Conservation (phyloP, 2,329 filamentous ascomycete species). For the Aureobasidium subglaciale region DNA sequence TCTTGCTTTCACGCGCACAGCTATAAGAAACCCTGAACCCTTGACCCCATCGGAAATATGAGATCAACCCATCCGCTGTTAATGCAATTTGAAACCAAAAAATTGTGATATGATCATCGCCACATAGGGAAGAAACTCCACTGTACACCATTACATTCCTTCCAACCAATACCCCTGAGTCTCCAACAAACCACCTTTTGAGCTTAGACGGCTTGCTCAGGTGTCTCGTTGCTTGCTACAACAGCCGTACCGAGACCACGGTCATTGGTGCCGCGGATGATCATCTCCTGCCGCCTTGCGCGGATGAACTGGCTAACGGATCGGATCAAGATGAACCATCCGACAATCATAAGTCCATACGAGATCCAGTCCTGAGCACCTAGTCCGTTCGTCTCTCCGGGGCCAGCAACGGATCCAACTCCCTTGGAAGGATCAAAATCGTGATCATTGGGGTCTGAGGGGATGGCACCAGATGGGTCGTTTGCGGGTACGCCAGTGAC, state of each 20-base stretch:
- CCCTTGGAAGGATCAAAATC: slow-evolving; percentile 73
- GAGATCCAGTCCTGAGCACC: slow-evolving; percentile 79
- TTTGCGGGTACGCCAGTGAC: slow-evolving; percentile 31
- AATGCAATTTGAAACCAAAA: slow-evolving; percentile 14
- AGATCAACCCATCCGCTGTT: slow-evolving; percentile 1
- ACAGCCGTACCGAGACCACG: slow-evolving; percentile 77
- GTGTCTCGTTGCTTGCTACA: slow-evolving; percentile 75
- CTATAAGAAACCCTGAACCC: not conserved
- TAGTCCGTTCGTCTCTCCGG: slow-evolving; percentile 45
- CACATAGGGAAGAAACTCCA: slow-evolving; percentile 6
- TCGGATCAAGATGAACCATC: slow-evolving; percentile 95
- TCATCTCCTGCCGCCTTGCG: slow-evolving; percentile 81
- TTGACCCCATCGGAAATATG: not conserved
- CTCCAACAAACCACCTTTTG: not conserved
- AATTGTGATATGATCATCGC: slow-evolving; percentile 10
- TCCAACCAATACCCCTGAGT: not conserved
- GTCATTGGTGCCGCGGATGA: slow-evolving; percentile 89
- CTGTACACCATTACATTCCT: not conserved
- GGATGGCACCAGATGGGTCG: slow-evolving; percentile 42
- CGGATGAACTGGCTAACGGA: slow-evolving; percentile 86
- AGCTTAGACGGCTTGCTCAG: slow-evolving; percentile 52
- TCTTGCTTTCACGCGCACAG: not conserved
- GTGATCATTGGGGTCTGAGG: slow-evolving; percentile 83
- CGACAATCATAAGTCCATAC: slow-evolving; percentile 90
- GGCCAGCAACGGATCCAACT: slow-evolving; percentile 34